Base-by-base conservation (phyloP, 1,139 yeast species). In the Kodamaea arcana region DNA sequence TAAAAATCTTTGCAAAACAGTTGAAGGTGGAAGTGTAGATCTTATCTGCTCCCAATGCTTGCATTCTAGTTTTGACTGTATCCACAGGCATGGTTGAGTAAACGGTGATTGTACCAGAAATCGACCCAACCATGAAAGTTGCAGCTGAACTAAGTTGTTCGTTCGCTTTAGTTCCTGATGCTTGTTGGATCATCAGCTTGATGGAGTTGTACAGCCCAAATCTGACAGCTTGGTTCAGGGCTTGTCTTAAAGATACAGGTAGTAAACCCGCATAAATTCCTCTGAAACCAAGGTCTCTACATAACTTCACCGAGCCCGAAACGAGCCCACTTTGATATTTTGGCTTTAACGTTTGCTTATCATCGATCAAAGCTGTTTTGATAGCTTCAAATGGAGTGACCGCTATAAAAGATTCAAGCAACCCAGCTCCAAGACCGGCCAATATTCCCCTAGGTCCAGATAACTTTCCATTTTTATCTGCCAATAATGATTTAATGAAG, bases 21-120 rank as follows among this genome's bases (percentile, higher is more conserved):
- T 90, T 76, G 30, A 83, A 18, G 0, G 97, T 90, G 29, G 90
- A 78, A 4, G 72, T 58, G 62, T 92, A 92, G 51, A 72, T 60
- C 46, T 75, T 72, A 38, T 75, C 74, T 4, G 97, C 86, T 25
- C 86, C 94, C 46, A 92, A 70, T 20, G 95, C 84, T 65, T 92
- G 98, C 97, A 92, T 92, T 62, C 98, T 77, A 1, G 98, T 92
- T 66, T 92, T 92, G 44, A 92, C 96, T 0, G 97, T 92, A 57
- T 92, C 98, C 27, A 92, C 82, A 9, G 98, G 98, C 97, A 92
- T 92, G 8, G 98, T 92, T 3, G 95, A 69, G 60, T 92, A 92
- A 13, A 92, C 98, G 0, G 98, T 92, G 35, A 92, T 82, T 34
- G 83, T 72, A 18, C 98, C 98, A 1, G 97, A 95, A 50, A 87